phyloP scores from a whole-genome alignment of 2,329 filamentous ascomycete species.

The Bisporella sp. region DNA sequence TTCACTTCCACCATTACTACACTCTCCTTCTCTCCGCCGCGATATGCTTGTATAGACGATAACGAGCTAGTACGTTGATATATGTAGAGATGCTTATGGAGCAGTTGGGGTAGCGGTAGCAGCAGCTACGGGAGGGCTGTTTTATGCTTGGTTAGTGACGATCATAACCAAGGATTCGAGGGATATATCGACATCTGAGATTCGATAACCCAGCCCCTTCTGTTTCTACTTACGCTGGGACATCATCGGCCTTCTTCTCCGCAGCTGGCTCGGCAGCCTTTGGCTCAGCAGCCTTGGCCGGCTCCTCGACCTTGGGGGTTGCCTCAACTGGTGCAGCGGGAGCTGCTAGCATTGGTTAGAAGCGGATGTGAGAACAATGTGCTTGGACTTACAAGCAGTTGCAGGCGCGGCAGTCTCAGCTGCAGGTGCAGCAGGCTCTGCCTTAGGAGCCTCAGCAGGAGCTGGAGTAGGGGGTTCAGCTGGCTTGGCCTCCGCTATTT shows the following conservation, averaged over 20 bases:
- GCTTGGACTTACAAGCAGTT: neutral
- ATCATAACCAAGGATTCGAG: neutral
- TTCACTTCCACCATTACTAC: constrained; percentile 20
- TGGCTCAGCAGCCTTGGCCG: constrained; percentile 8
- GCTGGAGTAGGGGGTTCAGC: constrained; percentile 12
- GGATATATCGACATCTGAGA: no score
- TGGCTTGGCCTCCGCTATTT: constrained; percentile 10
- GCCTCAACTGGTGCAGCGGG: constrained; percentile 1
- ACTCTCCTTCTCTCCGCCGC: constrained; percentile 11
- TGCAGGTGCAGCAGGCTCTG: neutral
- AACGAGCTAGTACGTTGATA: constrained; percentile 2
- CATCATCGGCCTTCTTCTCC: constrained; percentile 8
- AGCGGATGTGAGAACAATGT: neutral
- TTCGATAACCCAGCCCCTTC: no score
- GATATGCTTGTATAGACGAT: constrained; percentile 9
- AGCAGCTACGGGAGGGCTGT: neutral
- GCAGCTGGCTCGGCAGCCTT: constrained; percentile 13
- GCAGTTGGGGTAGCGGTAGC: constrained; percentile 10
- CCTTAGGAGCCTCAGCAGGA: constrained; percentile 14
- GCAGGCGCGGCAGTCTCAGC: constrained; percentile 4
- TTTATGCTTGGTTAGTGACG: neutral
- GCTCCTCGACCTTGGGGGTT: constrained; percentile 12
- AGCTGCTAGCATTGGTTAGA: neutral
- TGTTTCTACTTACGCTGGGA: neutral
- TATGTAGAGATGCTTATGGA: constrained; percentile 9